A percentile compares a stretch with the other conserved stretches of the same genome.
Conservation (phyloP, 306 rosid genomes). For the Cotoneaster glaucophyllus region DNA sequence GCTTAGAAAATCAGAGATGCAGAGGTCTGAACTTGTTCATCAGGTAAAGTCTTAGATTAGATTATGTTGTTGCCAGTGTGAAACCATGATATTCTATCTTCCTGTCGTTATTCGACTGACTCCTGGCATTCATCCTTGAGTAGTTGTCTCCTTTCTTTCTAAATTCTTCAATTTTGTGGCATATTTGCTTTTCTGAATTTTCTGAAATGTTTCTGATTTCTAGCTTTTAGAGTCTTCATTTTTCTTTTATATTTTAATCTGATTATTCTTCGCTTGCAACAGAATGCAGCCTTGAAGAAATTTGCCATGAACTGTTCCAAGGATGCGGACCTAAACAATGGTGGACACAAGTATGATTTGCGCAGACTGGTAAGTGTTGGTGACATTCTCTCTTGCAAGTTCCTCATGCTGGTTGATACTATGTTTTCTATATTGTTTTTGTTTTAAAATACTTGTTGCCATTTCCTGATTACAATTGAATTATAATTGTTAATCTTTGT, state of each 20-base stretch:
- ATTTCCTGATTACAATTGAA: neutral
- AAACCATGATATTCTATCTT: neutral
- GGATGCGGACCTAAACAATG: slow-evolving; percentile 16
- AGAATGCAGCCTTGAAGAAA: slow-evolving; percentile 45
- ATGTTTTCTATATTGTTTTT: neutral
- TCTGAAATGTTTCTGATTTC: neutral
- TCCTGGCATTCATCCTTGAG: neutral
- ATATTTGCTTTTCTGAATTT: neutral
- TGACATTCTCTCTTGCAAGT: neutral
- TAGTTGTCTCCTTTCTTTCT: neutral
- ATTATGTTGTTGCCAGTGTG: slow-evolving; percentile 6
- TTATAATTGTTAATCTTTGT: neutral
- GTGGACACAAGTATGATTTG: slow-evolving; percentile 51
- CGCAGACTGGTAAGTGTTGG: slow-evolving; percentile 44
- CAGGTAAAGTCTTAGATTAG: slow-evolving; percentile 49
- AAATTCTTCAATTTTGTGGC: neutral
- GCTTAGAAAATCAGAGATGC: slow-evolving; percentile 54
- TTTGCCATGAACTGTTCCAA: slow-evolving; percentile 15
- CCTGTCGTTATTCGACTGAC: neutral
- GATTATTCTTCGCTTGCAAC: slow-evolving; percentile 14
- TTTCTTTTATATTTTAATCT: neutral
- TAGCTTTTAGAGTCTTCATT: neutral
- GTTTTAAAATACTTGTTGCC: neutral
- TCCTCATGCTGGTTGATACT: neutral
- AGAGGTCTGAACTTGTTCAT: slow-evolving; percentile 55